These are phyloP conservation scores for Aspergillus luchuensis DNA, from an alignment of 2,329 filamentous ascomycete genomes.

Conservation along the genomic window DNA sequence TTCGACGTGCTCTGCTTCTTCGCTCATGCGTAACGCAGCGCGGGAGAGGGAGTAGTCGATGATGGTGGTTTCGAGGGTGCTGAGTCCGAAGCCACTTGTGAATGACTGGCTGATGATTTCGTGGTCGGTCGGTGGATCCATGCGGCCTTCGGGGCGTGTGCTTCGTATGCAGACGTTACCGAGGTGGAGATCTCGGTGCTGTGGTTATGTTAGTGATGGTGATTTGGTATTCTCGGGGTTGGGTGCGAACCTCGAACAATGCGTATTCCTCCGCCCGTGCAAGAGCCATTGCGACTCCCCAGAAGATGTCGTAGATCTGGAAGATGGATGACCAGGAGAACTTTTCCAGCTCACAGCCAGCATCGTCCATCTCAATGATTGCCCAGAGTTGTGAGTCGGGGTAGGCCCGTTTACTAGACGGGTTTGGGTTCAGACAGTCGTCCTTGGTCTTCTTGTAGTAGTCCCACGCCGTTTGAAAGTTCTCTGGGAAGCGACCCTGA, in stretches of 20 bases:
- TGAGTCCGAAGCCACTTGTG: slow-evolving; percentile 52
- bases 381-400: slow-evolving; percentile 62
- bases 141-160: slow-evolving; percentile 32
- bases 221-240: not conserved
- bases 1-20: slow-evolving; percentile 28
- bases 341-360: slow-evolving; percentile 59
- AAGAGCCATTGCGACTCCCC: slow-evolving; percentile 64
- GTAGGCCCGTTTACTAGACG: slow-evolving; percentile 56
- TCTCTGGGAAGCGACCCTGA: slow-evolving; percentile 56
- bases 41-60: slow-evolving; percentile 70
- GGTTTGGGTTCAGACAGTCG: slow-evolving; percentile 58
- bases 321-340: slow-evolving; percentile 46
- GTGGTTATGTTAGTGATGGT: slow-evolving; percentile 14
- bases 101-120: slow-evolving; percentile 34
- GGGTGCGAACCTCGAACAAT: slow-evolving; percentile 55
- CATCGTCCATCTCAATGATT: slow-evolving; percentile 67
- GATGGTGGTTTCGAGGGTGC: slow-evolving; percentile 62
- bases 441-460: slow-evolving; percentile 44
- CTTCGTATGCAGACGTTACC: slow-evolving; percentile 65
- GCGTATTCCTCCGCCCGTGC: slow-evolving; percentile 63
- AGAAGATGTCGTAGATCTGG: slow-evolving; percentile 66
- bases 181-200: slow-evolving; percentile 66
- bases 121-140: slow-evolving; percentile 37
- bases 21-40: slow-evolving; percentile 49
- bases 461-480: slow-evolving; percentile 53